Conservation (phyloP, 2,329 filamentous ascomycete species). For the Apiospora phragmitis region DNA sequence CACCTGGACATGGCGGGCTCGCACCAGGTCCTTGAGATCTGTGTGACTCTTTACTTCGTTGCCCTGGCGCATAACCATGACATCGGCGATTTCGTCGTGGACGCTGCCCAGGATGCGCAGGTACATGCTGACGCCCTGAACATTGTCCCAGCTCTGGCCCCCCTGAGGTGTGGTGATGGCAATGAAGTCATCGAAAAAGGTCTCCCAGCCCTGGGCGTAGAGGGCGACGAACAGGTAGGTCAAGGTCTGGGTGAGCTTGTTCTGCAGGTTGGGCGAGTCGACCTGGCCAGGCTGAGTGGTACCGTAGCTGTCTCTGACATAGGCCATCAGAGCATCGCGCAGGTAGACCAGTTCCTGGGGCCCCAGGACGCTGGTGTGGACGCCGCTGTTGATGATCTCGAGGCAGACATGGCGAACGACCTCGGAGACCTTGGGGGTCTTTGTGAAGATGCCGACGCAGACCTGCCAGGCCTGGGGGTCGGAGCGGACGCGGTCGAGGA, state of each 20-base stretch:
- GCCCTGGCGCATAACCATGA: constrained; percentile 76
- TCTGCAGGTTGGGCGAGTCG: constrained; percentile 81
- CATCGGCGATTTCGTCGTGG: constrained; percentile 96
- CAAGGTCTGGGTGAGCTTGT: constrained; percentile 94
- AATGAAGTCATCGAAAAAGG: constrained; percentile 88
- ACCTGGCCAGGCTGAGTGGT: constrained; percentile 54
- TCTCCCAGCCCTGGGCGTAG: constrained; percentile 84
- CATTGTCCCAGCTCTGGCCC: constrained; percentile 65
- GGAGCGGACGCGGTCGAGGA: constrained; percentile 73
- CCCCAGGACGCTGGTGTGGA: constrained; percentile 78
- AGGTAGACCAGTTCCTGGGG: constrained; percentile 70
- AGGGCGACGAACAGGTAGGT: constrained; percentile 90
- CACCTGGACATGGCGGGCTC: constrained; percentile 83
- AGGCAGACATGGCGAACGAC: constrained; percentile 86
- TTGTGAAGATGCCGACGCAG: constrained; percentile 82
- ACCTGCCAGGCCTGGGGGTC: constrained; percentile 89
- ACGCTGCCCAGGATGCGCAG: constrained; percentile 85
- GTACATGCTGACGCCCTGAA: constrained; percentile 79
- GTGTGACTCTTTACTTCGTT: constrained; percentile 83
- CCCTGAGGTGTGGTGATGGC: constrained; percentile 67
- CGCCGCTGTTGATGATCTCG: constrained; percentile 89
- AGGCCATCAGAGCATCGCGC: constrained; percentile 78
- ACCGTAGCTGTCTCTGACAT: constrained; percentile 76
- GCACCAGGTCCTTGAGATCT: constrained; percentile 86
- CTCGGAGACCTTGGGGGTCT: constrained; percentile 73